Percentiles rank a stretch among this genome's conserved stretches.
These are phyloP conservation scores for Leccinum aurantiacum DNA, from an alignment of 768 basidiomycete genomes.

Conservation along the genomic window DNA sequence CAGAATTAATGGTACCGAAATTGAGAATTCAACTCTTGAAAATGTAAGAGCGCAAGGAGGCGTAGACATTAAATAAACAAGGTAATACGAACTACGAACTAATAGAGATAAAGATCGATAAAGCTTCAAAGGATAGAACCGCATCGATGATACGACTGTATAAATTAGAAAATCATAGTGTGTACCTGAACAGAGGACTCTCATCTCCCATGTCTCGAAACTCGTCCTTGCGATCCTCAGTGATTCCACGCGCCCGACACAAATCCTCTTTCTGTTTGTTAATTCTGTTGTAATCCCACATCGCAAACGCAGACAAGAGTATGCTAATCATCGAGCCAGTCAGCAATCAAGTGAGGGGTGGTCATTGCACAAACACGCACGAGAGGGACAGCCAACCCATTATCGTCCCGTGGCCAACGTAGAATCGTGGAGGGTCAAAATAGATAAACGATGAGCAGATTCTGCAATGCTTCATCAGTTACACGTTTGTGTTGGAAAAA, in stretches of 20 bases:
- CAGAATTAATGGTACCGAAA: not conserved
- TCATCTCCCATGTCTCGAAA: slow-evolving; percentile 52
- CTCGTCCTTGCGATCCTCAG: slow-evolving; percentile 37
- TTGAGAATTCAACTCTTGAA: not conserved
- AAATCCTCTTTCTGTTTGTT: slow-evolving; percentile 49
- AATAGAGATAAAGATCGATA: not conserved
- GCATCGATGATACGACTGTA: not conserved
- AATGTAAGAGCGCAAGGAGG: not conserved
- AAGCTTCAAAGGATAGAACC: not conserved
- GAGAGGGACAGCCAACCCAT: slow-evolving; percentile 37
- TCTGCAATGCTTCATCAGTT: slow-evolving; percentile 22
- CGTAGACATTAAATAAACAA: not conserved
- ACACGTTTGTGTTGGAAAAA: not conserved
- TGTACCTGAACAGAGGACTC: slow-evolving; percentile 55
- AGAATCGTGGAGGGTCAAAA: slow-evolving; percentile 37
- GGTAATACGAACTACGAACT: not conserved
- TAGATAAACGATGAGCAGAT: slow-evolving; percentile 46
- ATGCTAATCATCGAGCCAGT: slow-evolving; percentile 36
- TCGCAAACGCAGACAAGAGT: slow-evolving; percentile 40
- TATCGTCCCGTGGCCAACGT: slow-evolving; percentile 38
- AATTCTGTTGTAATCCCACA: slow-evolving; percentile 48
- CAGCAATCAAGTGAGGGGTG: slow-evolving; percentile 23
- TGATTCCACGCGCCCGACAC: slow-evolving; percentile 46
- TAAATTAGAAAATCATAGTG: slow-evolving; percentile 19
- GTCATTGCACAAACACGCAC: slow-evolving; percentile 19